phyloP scores from a whole-genome alignment of 2,329 filamentous ascomycete species.

The Fusarium bactridioides region DNA sequence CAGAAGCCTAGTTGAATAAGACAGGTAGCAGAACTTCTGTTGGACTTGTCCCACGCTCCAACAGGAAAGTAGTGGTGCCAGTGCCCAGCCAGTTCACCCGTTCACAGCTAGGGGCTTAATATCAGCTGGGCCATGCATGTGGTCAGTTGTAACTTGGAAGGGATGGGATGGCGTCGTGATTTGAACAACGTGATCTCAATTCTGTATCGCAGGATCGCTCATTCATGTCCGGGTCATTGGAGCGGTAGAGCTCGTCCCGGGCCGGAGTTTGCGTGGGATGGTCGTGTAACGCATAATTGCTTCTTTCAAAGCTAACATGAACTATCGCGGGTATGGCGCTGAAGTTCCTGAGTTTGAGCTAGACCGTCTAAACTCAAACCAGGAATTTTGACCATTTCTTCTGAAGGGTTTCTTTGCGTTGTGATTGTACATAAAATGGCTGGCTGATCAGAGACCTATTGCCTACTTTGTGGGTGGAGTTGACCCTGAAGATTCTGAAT shows the following conservation, averaged over 20 bases:
- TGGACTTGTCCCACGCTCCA: conserved; percentile 3
- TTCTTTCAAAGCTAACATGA: not conserved
- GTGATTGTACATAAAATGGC: not conserved
- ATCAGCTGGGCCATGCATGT: conserved; percentile 24
- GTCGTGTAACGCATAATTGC: not conserved
- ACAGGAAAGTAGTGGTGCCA: not conserved
- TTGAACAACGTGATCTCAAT: conserved; percentile 29
- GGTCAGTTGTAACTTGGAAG: conserved; percentile 26
- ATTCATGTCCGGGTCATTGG: conserved; percentile 12
- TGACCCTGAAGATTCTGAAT: not conserved
- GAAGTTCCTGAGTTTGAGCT: not conserved
- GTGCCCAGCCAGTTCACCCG: not conserved
- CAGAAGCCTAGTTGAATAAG: conserved; percentile 2
- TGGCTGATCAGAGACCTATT: conserved; percentile 3
- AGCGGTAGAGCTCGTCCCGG: conserved; percentile 2
- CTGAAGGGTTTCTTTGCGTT: not conserved
- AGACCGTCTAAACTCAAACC: not conserved
- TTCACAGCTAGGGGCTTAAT: not conserved
- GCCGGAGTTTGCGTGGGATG: conserved; percentile 8
- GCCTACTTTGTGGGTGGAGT: not conserved
- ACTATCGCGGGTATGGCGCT: not conserved
- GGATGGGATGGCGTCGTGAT: conserved; percentile 7
- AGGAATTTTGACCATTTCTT: not conserved
- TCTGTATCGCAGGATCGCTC: not conserved
- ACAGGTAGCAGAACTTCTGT: not conserved